phyloP scores from a whole-genome alignment of 1,284 basidiomycete species.

The Pascua guehoae region DNA sequence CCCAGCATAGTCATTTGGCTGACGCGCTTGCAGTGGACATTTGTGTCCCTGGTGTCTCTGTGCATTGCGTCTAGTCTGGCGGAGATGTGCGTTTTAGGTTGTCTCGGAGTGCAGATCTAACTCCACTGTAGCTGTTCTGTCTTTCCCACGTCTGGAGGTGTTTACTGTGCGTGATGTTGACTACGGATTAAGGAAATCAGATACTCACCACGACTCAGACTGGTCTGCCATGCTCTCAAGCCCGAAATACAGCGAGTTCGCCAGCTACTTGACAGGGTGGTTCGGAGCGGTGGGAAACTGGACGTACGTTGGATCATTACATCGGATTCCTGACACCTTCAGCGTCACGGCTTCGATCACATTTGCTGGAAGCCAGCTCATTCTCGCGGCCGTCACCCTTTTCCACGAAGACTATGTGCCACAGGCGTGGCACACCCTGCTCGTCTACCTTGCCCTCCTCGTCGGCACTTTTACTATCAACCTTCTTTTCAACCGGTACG shows the following conservation, averaged over 20 bases:
- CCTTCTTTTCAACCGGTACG: slow-evolving; percentile 45
- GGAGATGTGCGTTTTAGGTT: slow-evolving; percentile 45
- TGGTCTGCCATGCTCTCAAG: slow-evolving; percentile 51
- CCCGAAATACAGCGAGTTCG: slow-evolving; percentile 47
- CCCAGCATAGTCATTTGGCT: too few species aligned
- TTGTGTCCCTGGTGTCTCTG: slow-evolving; percentile 51
- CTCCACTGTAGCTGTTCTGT: slow-evolving; percentile 41
- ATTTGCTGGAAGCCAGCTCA: slow-evolving; percentile 53
- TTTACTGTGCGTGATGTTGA: slow-evolving; percentile 40
- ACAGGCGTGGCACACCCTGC: slow-evolving; percentile 47
- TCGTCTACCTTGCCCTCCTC: slow-evolving; percentile 50
- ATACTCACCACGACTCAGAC: slow-evolving; percentile 8
- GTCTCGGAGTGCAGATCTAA: slow-evolving; percentile 1
- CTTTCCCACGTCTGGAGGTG: slow-evolving; percentile 52
- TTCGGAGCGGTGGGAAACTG: slow-evolving; percentile 52
- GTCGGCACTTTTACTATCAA: slow-evolving; percentile 47
- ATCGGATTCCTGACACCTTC: background rate
- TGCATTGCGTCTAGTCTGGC: slow-evolving; percentile 51
- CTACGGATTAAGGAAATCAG: too few species aligned
- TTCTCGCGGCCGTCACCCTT: slow-evolving; percentile 51
- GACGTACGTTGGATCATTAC: slow-evolving; percentile 36
- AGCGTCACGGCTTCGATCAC: slow-evolving; percentile 52
- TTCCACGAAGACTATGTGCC: slow-evolving; percentile 48
- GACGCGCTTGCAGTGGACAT: slow-evolving; percentile 40
- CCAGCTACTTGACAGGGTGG: slow-evolving; percentile 53